Evolutionary conservation across 257 asterid species (phyloP).

Genomic region (Eustoma russellianum): DNA sequence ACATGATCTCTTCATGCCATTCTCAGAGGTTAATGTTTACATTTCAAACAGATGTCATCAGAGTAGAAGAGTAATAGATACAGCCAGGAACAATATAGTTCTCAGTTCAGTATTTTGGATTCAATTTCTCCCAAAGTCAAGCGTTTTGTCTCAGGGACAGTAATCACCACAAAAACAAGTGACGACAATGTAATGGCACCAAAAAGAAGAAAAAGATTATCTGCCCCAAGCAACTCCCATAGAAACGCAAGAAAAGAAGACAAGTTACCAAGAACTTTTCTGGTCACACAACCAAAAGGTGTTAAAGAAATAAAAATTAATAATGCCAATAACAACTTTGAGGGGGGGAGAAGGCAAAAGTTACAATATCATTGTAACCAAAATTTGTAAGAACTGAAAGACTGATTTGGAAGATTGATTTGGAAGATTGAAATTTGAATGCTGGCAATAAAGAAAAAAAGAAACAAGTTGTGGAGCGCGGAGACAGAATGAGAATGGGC

Average conservation of each 20-base stretch:
- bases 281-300: not conserved
- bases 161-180: slow-evolving; percentile 43
- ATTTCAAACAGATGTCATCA: too few species aligned
- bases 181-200: slow-evolving; percentile 71
- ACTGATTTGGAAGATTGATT: too few species aligned
- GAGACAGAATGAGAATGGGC: too few species aligned
- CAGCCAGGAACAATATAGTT: too few species aligned
- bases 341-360: slow-evolving; percentile 94
- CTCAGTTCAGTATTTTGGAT: too few species aligned
- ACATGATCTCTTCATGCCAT: too few species aligned
- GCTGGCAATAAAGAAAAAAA: too few species aligned
- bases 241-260: slow-evolving; percentile 3
- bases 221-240: slow-evolving; percentile 91
- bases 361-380: slow-evolving; percentile 87
- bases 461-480: too few species aligned
- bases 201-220: slow-evolving; percentile 77
- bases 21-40: too few species aligned
- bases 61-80: too few species aligned
- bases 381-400: slow-evolving; percentile 94
- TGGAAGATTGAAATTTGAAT: too few species aligned
- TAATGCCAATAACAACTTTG: slow-evolving; percentile 83
- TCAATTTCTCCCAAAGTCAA: slow-evolving; percentile 97
- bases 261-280: not conserved
- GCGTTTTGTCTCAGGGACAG: slow-evolving; percentile 97
- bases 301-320: slow-evolving; percentile 7